Base-by-base conservation (phyloP, 345 rosid genomes). In the Dimocarpus longan region DNA sequence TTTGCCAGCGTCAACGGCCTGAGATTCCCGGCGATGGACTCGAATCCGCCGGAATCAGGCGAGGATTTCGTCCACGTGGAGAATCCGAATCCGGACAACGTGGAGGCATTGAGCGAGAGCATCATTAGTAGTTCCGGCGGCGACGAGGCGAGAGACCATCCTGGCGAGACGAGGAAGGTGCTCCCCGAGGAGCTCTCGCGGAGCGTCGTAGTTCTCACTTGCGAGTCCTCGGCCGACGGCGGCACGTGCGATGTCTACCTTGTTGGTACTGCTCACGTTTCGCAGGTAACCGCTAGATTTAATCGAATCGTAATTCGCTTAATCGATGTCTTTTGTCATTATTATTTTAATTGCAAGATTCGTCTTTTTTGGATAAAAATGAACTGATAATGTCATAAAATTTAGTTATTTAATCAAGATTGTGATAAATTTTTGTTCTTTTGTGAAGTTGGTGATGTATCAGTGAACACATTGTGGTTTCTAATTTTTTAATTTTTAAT, bases 211-310 rank as follows among this genome's bases (percentile, higher is more conserved):
- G 78, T 84, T 68, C 90, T 97, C 63, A 87, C 90, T 8, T 97
- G 99, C 76, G 98, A 92, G 69, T 93, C 98, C 28, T 50, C 88
- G 15, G 92, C 87, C 24, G 92, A 80, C 46, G 89, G 91, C 26
- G 97, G 98, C 79, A 81, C 80, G 21, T 97, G 99, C 81, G 90
- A 93, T 79, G 99, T 97, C 11, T 90, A 88, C 76, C 70, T 97
- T 85, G 89, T 97, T 60, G 99, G 98, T 24, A 94, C 98, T 63
- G 96, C 95, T 71, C 99, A 97, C 80, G 98, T 94, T 40, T 97
- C 98, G 11, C 85, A 90, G 98, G 99, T 91, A 78, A 79, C 42
- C 56, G 68, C 56, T 52, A 37, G 46, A 43, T 77, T 39, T 7
- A 46, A 8, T 19, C 8, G 50, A 42, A 59, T 9, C 26, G 48